phyloP scores from a whole-genome alignment of 345 rosid species.

The Dimocarpus longan region DNA sequence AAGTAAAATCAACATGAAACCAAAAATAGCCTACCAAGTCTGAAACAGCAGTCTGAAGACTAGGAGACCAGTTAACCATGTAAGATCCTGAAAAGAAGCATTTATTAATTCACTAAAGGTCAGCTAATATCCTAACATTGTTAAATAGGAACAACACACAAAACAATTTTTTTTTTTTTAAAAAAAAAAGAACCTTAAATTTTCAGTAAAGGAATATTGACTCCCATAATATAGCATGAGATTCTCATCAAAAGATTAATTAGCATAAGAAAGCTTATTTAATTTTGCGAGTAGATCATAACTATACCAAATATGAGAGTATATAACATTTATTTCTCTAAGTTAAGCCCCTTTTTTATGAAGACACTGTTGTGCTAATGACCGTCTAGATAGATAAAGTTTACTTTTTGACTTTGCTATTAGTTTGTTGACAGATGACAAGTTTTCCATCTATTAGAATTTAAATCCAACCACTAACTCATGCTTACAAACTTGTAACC shows the following conservation, averaged over 20 bases:
- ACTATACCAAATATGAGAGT: neutral
- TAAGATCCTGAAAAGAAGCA: slow-evolving; percentile 71
- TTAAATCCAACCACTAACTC: too few relatives aligned
- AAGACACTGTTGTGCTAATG: too few relatives aligned
- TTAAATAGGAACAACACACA: neutral
- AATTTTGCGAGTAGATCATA: neutral
- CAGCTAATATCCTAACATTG: neutral
- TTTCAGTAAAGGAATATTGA: neutral
- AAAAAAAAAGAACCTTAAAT: neutral
- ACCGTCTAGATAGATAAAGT: too few relatives aligned
- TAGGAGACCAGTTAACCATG: slow-evolving; percentile 99
- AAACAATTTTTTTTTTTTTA: neutral
- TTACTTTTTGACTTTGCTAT: too few relatives aligned
- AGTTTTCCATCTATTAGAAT: too few relatives aligned
- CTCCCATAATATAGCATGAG: neutral
- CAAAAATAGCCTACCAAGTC: slow-evolving; percentile 70
- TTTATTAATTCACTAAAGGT: slow-evolving; percentile 9
- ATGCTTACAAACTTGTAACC: too few relatives aligned
- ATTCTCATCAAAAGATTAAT: neutral
- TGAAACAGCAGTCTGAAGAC: slow-evolving; percentile 97
- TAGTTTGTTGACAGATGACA: too few relatives aligned
- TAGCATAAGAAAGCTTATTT: neutral
- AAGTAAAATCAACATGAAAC: slow-evolving; percentile 23
- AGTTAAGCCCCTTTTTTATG: too few relatives aligned
- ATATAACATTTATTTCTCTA: neutral